Evolutionary conservation across 345 rosid genomes (phyloP), one percentile per base, ranked within the genome.

Genomic region (Hibiscus tridactylites): DNA sequence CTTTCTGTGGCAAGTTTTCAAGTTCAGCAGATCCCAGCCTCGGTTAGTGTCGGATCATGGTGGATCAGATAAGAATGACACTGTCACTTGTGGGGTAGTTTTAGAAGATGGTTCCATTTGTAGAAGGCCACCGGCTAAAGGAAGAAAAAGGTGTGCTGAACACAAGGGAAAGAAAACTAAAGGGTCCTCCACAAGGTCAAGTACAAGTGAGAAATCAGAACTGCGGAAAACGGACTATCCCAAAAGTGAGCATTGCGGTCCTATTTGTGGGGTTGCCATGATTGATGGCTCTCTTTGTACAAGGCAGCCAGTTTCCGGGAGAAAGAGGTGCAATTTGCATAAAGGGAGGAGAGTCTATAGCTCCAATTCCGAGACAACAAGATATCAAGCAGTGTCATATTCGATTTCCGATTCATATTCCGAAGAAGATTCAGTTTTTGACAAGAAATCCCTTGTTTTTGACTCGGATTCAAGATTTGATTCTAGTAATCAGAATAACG

Each of bases 291-390:
- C 78, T 47, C 24, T 71, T 47, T 91, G 97, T 75, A 68, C n/a
- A 65, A 75, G 26, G 68, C 81, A 74, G 9, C 89, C 90, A 8
- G 79, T 81, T n/a, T 71, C 63, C 65, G 88, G 94, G 61, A 85
- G 88, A 80, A 87, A 86, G 76, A 88, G 97, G 77, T 93, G 98
- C 31, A 42, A 78, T 17, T 80, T 82, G 68, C 96, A 91, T 71
- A 88, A 87, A 76, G 90, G 95, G 50, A 86, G 76, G 85, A 80
- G 84, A 83, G 61, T 77, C 70, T 71, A 54, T 60, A 76, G 77
- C 65, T 71, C 70, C 9, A 58, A 13, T 52, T 62, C 71, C 26
- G 21, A 72, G 26, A 28, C 33, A 33, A 79, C 75, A 57, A 46
- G 65, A 63, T 26, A 26, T 44, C 59, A 33, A 5, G 33, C 16